These are phyloP conservation scores for Penicillium riverlandense DNA, from an alignment of 495 filamentous ascomycete genomes.

Conservation along the genomic window DNA sequence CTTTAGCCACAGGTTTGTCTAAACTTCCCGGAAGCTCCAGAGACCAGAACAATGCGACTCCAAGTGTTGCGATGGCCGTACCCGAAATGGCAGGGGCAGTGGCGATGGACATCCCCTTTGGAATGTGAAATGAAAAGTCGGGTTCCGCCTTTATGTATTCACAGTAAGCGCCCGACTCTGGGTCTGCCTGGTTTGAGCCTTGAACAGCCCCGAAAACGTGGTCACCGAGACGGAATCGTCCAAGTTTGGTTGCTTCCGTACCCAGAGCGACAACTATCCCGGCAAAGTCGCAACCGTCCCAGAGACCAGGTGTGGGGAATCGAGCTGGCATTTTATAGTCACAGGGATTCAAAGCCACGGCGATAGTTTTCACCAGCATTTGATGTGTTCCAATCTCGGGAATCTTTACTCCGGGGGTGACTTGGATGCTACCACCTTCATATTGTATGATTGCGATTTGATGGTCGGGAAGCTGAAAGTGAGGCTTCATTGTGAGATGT, in stretches of 20 bases:
- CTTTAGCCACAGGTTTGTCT: conserved; percentile 10
- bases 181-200: conserved; percentile 21
- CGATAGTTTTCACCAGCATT: conserved; percentile 21
- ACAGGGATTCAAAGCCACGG: conserved; percentile 40
- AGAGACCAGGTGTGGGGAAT: conserved; percentile 25
- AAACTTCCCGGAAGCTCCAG: conserved; percentile 19
- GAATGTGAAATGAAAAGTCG: conserved; percentile 17
- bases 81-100: conserved; percentile 10
- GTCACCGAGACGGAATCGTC: conserved; percentile 18
- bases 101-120: conserved; percentile 2
- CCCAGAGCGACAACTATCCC: conserved; percentile 29
- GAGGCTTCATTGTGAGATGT: not conserved
- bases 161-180: conserved; percentile 27
- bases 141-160: conserved; percentile 19
- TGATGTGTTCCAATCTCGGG: conserved; percentile 11
- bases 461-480: not conserved
- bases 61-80: conserved; percentile 20
- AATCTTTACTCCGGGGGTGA: conserved; percentile 11
- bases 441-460: conserved; percentile 18
- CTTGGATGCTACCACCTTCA: conserved; percentile 10
- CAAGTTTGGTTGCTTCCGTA: conserved; percentile 8
- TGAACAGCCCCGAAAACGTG: conserved; percentile 28
- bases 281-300: conserved; percentile 37
- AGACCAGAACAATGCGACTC: conserved; percentile 21
- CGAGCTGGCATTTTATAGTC: conserved; percentile 36